Conservation (phyloP, 805 yeast species). For the Sugiyamaella qingdaonensis region DNA sequence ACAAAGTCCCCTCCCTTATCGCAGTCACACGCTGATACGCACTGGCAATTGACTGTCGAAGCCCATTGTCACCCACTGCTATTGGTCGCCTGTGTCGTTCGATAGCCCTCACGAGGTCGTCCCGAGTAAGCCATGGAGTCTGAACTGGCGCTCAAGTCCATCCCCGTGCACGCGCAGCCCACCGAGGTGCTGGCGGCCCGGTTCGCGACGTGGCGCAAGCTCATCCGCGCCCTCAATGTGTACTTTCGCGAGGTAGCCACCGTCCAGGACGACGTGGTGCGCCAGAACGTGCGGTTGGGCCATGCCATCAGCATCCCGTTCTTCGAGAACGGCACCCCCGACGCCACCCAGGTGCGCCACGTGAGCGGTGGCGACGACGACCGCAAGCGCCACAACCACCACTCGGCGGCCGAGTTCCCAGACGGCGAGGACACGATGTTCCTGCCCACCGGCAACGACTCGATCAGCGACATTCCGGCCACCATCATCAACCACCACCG, state of each 20-base stretch:
- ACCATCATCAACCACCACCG: constrained; percentile 63
- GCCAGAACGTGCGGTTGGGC: constrained; percentile 76
- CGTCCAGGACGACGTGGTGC: constrained; percentile 82
- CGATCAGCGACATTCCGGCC: constrained; percentile 79
- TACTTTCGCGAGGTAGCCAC: constrained; percentile 77
- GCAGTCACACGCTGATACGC: too few species aligned
- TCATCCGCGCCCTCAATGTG: constrained; percentile 66
- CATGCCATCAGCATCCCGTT: constrained; percentile 65
- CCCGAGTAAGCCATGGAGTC: not conserved
- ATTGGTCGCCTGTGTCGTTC: too few species aligned
- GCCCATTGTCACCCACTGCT: too few species aligned
- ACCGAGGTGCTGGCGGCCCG: constrained; percentile 82
- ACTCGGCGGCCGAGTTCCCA: constrained; percentile 26
- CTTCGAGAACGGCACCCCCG: constrained; percentile 34
- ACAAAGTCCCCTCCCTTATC: too few species aligned
- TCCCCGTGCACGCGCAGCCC: constrained; percentile 67
- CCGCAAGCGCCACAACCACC: not conserved
- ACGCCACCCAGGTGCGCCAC: constrained; percentile 20
- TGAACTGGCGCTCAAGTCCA: constrained; percentile 7
- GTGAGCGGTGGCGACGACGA: constrained; percentile 5
- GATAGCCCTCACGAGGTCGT: not conserved
- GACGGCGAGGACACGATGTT: constrained; percentile 46
- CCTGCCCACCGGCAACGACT: constrained; percentile 71
- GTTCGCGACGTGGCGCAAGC: constrained; percentile 80
- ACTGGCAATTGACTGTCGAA: too few species aligned